phyloP scores from a whole-genome alignment of 75 land plant species.

The Ceratopteris richardii region DNA sequence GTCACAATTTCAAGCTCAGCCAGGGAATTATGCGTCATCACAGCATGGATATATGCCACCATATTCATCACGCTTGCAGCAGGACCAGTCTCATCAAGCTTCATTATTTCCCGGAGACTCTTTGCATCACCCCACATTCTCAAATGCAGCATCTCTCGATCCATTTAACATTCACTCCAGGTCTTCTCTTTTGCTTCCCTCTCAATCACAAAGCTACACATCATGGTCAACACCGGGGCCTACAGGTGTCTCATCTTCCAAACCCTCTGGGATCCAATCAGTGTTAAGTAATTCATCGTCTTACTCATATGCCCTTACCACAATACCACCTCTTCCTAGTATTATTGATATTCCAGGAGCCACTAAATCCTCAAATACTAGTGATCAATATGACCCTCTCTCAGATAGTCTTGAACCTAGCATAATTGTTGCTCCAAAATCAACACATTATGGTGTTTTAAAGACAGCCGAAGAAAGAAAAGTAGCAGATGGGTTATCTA shows the following conservation, averaged over 20 bases:
- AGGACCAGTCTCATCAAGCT: too few relatives aligned
- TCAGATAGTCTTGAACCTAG: conserved; percentile 58
- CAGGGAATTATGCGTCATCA: too few relatives aligned
- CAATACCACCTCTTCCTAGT: neutral
- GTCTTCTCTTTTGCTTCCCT: too few relatives aligned
- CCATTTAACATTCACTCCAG: neutral
- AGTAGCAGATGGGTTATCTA: neutral
- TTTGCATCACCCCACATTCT: neutral
- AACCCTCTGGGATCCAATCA: neutral
- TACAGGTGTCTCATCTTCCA: neutral
- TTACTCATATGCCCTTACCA: neutral
- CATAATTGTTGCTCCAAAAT: conserved; percentile 1
- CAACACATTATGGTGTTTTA: conserved; percentile 8
- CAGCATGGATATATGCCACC: too few relatives aligned
- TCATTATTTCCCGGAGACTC: too few relatives aligned
- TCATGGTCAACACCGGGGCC: neutral
- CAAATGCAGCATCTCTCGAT: neutral
- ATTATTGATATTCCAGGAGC: neutral
- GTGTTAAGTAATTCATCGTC: neutral
- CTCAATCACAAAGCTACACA: conserved; percentile 2
- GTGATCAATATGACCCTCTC: conserved; percentile 66
- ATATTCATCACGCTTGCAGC: too few relatives aligned
- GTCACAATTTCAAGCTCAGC: too few relatives aligned
- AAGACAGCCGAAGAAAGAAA: conserved; percentile 9
- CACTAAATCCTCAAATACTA: conserved; percentile 3